phyloP scores from a whole-genome alignment of 176 grass and related monocot species.

The Oryza officinalis region DNA sequence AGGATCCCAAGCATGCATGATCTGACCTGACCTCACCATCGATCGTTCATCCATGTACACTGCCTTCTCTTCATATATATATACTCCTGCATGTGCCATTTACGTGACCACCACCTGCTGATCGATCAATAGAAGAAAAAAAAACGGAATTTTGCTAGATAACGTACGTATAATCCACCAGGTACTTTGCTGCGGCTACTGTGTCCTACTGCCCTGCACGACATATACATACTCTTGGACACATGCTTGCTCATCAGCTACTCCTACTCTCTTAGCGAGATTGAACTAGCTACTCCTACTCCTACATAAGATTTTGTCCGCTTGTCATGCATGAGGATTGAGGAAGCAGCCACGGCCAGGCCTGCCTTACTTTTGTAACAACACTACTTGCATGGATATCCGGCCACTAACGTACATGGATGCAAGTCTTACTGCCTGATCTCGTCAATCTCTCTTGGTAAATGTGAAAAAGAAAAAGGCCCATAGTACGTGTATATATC shows the following conservation, averaged over 20 bases:
- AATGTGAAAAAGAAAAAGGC: background rate
- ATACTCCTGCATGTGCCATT: background rate
- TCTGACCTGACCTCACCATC: conserved; percentile 32
- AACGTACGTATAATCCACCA: too few relatives aligned
- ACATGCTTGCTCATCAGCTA: too few relatives aligned
- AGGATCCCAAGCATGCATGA: conserved; percentile 17
- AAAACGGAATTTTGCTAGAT: too few relatives aligned
- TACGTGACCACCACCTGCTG: background rate
- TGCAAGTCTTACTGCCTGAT: conserved; percentile 11
- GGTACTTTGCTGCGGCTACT: too few relatives aligned
- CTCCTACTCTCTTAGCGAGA: too few relatives aligned
- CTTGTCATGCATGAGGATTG: too few relatives aligned
- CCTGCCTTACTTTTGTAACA: background rate
- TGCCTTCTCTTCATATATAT: background rate
- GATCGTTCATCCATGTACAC: background rate
- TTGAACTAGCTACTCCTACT: too few relatives aligned
- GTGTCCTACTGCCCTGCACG: too few relatives aligned
- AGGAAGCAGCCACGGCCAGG: background rate
- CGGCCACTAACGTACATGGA: background rate
- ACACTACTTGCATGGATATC: background rate
- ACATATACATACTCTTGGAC: too few relatives aligned
- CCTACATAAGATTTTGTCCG: too few relatives aligned
- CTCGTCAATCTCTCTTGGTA: conserved; percentile 21
- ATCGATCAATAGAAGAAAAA: background rate
- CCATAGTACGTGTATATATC: background rate